Evolutionary conservation across 1,139 yeast genomes (phyloP), one percentile per base, ranked within the genome.

Genomic region (Pichia cactophila): DNA sequence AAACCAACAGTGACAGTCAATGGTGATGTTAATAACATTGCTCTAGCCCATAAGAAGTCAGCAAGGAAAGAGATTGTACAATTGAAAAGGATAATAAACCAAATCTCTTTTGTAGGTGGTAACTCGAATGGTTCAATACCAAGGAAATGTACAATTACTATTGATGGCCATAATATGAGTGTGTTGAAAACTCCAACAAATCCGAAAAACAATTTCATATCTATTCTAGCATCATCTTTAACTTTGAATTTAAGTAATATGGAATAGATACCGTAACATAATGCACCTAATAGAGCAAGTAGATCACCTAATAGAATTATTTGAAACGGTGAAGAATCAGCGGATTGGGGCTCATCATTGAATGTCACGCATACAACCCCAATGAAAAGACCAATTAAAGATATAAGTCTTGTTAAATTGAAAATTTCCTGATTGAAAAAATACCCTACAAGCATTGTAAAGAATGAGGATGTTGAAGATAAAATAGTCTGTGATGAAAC

Each of bases 1-100:
- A 92, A 72, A 0, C 98, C 98, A 9, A 92, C 95, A 0, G 98
- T 92, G 2, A 90, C 97, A 0, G 96, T 90, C 54, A 92, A 72
- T 0, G 98, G 98, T 45, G 94, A 83, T 1, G 98, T 92, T 63
- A 92, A 71, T 36, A 92, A 73, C 75, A 90, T 94, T 0, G 97
- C 96, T 57, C 88, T 79, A 42, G 96, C 96, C 98, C 98, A 92
- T 61, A 95, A 82, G 58, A 84, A 88, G 63, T 92, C 98, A 43
- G 95, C 85, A 17, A 89, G 69, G 58, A 92, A 82, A 0, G 97
- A 88, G 41, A 88, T 81, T 29, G 78, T 61, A 48, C 92, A 86
- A 65, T 92, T 92, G 44, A 78, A 57, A 1, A 77, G 49, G 11
- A 92, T 69, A 5, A 89, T 69, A 1, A 69, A 55, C 64, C 83